Evolutionary conservation across 2,329 filamentous ascomycete genomes (phyloP).

Genomic region (Apiospora phragmitis): DNA sequence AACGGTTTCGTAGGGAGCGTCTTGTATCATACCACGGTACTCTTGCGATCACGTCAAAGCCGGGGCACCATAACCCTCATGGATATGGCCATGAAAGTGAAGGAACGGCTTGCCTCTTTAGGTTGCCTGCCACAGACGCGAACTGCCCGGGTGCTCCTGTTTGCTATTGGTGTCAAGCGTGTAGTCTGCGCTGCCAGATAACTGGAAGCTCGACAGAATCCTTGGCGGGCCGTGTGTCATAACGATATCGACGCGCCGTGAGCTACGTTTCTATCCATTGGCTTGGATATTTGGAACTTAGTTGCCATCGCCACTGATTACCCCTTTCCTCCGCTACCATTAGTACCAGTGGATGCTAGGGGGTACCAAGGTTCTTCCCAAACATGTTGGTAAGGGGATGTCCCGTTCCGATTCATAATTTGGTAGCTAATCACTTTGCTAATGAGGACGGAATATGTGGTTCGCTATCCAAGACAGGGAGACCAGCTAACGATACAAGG

Average conservation of each 20-base stretch:
- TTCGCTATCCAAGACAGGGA: neutral
- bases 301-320: conserved; percentile 20
- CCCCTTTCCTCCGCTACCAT: no score
- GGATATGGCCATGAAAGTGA: conserved; percentile 66
- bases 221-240: conserved; percentile 40
- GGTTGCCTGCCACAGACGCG: conserved; percentile 51
- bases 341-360: no score
- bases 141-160: conserved; percentile 45
- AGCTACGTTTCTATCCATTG: no score
- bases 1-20: neutral
- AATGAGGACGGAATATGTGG: neutral
- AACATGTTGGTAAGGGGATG: no score
- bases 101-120: conserved; percentile 50
- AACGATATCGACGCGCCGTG: conserved; percentile 37
- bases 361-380: no score
- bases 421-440: accelerated
- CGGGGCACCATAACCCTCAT: conserved; percentile 52
- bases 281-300: no score
- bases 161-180: conserved; percentile 14
- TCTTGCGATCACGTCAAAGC: conserved; percentile 36
- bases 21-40: neutral
- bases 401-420: no score
- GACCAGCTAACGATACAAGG: neutral
- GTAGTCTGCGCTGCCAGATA: neutral
- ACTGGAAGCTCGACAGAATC: conserved; percentile 26